These are phyloP conservation scores for Debaryomyces sp. DNA, from an alignment of 1,139 yeast genomes.

Conservation along the genomic window DNA sequence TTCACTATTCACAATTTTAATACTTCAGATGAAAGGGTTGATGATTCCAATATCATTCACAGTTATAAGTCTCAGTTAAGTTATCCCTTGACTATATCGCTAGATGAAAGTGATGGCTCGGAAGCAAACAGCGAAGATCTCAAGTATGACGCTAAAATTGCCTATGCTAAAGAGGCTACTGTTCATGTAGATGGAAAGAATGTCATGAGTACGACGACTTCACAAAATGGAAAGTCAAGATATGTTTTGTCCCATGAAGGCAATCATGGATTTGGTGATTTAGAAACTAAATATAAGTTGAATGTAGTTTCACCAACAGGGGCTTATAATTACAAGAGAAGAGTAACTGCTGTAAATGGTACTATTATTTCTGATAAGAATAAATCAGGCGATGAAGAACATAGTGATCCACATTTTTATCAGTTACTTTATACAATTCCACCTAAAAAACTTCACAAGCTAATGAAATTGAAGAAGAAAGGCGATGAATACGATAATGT, in stretches of 20 bases:
- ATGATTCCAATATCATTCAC: constrained; percentile 16
- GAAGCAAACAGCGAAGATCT: constrained; percentile 17
- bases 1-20: constrained; percentile 20
- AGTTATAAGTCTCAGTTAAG: constrained; percentile 17
- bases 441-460: not conserved
- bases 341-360: constrained; percentile 45
- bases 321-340: constrained; percentile 34
- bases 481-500: not conserved
- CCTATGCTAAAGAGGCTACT: constrained; percentile 16
- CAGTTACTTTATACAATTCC: not conserved
- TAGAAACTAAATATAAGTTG: constrained; percentile 40
- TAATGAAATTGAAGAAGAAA: not conserved
- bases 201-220: constrained; percentile 20
- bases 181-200: constrained; percentile 22
- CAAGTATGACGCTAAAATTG: constrained; percentile 23
- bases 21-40: constrained; percentile 7
- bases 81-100: constrained; percentile 27
- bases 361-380: constrained; percentile 29
- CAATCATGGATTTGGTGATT: constrained; percentile 53
- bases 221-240: constrained; percentile 50
- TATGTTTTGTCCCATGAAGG: constrained; percentile 50
- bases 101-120: constrained; percentile 10
- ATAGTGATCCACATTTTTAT: not conserved
- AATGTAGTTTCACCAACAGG: constrained; percentile 30
- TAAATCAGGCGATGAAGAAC: constrained; percentile 1